A percentile compares a stretch with the other conserved stretches of the same genome.
Evolutionary conservation across 1,284 basidiomycete species (phyloP).

Genomic region (Ganoderma leucocontextum): DNA sequence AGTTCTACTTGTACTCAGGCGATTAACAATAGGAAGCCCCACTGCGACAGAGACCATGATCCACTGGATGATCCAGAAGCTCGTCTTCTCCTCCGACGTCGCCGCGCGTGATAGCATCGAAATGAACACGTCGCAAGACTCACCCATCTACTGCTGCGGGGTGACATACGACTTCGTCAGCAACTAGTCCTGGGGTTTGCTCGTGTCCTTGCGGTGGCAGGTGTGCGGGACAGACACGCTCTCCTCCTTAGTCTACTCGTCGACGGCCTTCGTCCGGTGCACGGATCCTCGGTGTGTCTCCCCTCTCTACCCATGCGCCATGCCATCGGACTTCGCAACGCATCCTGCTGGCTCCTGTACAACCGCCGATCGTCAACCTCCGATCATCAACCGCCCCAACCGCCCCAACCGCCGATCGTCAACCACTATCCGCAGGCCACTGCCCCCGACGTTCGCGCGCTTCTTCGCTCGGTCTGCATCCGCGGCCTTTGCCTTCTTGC

Average conservation of each 20-base stretch:
- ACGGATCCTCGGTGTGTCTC: constrained; percentile 39
- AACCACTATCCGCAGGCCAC: too few species aligned
- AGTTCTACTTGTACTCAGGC: not conserved
- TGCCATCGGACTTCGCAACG: not conserved
- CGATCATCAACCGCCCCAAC: too few species aligned
- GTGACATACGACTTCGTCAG: constrained; percentile 44
- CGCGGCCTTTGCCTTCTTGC: too few species aligned
- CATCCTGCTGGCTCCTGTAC: constrained; percentile 12
- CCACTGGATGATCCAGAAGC: constrained; percentile 40
- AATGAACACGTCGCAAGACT: constrained; percentile 32
- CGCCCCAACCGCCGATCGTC: too few species aligned
- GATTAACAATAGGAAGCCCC: constrained; percentile 42
- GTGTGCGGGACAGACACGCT: constrained; percentile 43
- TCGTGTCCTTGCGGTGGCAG: constrained; percentile 44
- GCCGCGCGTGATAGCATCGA: constrained; percentile 43
- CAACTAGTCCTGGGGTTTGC: constrained; percentile 36
- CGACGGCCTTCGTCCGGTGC: constrained; percentile 43
- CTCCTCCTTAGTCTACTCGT: constrained; percentile 31
- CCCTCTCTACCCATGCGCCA: not conserved
- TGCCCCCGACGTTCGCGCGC: too few species aligned
- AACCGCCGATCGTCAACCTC: constrained; percentile 28
- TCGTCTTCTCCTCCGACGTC: constrained; percentile 36
- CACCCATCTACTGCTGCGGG: constrained; percentile 38
- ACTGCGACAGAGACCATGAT: constrained; percentile 50
- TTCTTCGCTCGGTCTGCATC: too few species aligned